These are phyloP conservation scores for Oryza longistaminata DNA, from an alignment of 176 grass and related monocot genomes.

Conservation along the genomic window DNA sequence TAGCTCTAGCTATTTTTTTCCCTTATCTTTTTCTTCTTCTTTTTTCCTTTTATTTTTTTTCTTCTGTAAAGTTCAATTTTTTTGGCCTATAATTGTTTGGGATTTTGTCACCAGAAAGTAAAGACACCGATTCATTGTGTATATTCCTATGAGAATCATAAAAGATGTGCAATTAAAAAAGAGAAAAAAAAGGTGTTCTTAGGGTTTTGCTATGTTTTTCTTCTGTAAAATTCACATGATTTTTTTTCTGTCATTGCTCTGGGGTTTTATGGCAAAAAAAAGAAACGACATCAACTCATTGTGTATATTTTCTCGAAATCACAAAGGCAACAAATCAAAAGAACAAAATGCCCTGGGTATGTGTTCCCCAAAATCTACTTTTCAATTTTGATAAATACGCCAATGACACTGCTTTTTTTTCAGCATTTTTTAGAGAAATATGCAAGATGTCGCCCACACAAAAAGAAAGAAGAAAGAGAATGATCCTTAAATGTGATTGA, in stretches of 20 bases:
- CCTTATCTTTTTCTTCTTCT: background rate
- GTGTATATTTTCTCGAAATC: background rate
- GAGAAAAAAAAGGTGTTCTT: background rate
- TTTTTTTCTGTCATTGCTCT: background rate
- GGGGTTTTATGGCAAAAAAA: constrained; percentile 21
- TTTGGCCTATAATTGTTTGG: no score
- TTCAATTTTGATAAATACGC: background rate
- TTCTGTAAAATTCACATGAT: constrained; percentile 14
- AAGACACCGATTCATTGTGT: background rate
- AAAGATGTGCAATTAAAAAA: background rate
- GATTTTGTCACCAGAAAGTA: no score
- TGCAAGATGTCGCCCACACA: no score
- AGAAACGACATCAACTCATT: background rate
- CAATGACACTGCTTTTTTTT: background rate
- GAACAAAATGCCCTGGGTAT: background rate
- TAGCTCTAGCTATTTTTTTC: constrained; percentile 20
- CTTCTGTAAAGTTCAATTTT: constrained; percentile 13
- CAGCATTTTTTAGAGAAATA: no score
- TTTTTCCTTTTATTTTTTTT: background rate
- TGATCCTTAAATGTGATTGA: background rate
- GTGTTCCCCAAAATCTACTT: background rate
- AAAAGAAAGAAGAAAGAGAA: background rate
- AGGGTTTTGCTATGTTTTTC: background rate
- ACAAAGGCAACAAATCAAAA: background rate
- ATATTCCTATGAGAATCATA: background rate